Evolutionary conservation across 768 basidiomycete genomes (phyloP).

Genomic region (Paxillus rubicundulus): DNA sequence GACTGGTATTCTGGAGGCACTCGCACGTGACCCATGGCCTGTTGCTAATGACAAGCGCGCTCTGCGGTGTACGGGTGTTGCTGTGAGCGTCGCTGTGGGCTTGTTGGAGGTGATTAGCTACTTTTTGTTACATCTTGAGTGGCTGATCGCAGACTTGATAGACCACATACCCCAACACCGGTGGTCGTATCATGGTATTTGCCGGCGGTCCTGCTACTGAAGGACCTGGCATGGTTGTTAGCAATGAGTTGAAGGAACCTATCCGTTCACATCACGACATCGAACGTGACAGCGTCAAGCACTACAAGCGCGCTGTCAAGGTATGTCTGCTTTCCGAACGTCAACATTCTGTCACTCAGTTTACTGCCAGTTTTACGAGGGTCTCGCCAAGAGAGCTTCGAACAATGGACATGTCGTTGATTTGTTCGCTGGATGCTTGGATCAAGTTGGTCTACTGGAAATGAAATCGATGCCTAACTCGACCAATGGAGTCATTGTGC

Average conservation of each 20-base stretch:
- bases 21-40: constrained; percentile 94
- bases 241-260: constrained; percentile 92
- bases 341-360: constrained; percentile 3
- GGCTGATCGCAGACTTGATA: constrained; percentile 13
- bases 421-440: constrained; percentile 94
- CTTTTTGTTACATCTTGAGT: not conserved
- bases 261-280: constrained; percentile 99
- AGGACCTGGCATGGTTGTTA: constrained; percentile 96
- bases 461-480: constrained; percentile 96
- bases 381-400: constrained; percentile 86
- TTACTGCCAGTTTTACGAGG: constrained; percentile 85
- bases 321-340: constrained; percentile 39
- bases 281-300: constrained; percentile 93
- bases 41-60: constrained; percentile 93
- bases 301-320: constrained; percentile 96
- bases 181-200: constrained; percentile 94
- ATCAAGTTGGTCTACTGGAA: constrained; percentile 95
- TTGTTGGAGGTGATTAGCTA: constrained; percentile 66
- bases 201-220: constrained; percentile 94
- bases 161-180: constrained; percentile 94
- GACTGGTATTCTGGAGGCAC: constrained; percentile 85
- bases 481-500: constrained; percentile 93
- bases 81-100: constrained; percentile 89
- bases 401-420: constrained; percentile 95
- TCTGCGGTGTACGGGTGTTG: constrained; percentile 92